Evolutionary conservation across 2,329 filamentous ascomycete species (phyloP), one percentile per base, ranked within the genome.

Genomic region (Amesomyces nigricolor): DNA sequence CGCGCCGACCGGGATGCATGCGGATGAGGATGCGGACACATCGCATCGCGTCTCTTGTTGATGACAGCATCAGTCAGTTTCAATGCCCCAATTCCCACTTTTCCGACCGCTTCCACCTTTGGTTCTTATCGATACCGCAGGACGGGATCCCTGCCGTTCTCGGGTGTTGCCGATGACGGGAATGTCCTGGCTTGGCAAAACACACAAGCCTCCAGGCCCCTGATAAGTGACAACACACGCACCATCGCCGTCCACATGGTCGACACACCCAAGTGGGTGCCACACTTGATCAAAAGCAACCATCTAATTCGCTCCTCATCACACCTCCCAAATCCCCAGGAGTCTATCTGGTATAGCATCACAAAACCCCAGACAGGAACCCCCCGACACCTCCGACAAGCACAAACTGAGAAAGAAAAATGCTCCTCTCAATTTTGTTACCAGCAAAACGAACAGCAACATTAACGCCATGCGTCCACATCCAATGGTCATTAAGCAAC

Each of bases 401-500:
- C 38, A 26, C 10, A 14, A 13, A 16, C 11, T 38, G 29, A 39
- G n/a, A 51, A 42, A 52, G 35, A 11, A 51, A 42, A 50, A 49
- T 42, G 48, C 52, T 56, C 56, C 55, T 57, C 54, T 61, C 53
- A 55, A 53, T 60, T 53, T 62, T 61, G 48, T 54, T 26, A 43
- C 29, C 26, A 30, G 44, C 43, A 55, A 53, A 59, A 57, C 35
- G 47, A 55, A 50, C 32, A 35, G 11, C 32, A 35, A 35, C 32
- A 35, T 7, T 56, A 65, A 64, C 58, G 62, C 60, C 61, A 55
- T 61, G 57, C 57, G 50, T 57, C 45, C 37, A 2, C 22, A 52
- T 46, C 50, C 55, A 48, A 48, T 37, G 32, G 35, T 54, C 52
- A 72, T 80, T 82, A 95, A 70, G 88, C 86, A 70, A 96, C 85